These are phyloP conservation scores for Mucor plumbeus DNA, from an alignment of 371 early-diverging fungal species.

Conservation along the genomic window DNA sequence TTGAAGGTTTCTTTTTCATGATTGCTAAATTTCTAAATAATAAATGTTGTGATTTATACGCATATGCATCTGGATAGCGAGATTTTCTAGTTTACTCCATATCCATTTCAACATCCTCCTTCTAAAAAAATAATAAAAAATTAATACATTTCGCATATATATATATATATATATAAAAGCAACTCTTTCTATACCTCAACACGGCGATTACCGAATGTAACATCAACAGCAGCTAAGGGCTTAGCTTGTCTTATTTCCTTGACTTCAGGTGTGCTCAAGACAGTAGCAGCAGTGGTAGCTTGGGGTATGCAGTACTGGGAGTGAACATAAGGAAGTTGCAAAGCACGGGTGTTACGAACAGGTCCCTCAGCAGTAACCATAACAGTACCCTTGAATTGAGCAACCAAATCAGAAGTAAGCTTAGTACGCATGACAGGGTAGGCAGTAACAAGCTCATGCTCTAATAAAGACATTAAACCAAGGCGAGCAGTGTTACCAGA, in stretches of 20 bases:
- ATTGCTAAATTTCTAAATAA: background rate
- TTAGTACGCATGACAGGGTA: constrained; percentile 76
- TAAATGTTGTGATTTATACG: background rate
- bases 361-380: constrained; percentile 79
- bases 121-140: constrained; percentile 16
- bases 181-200: too few relatives aligned
- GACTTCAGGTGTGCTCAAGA: constrained; percentile 47
- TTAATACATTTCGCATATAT: background rate
- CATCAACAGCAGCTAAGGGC: constrained; percentile 26
- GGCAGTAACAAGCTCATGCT: constrained; percentile 76
- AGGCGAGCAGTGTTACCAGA: constrained; percentile 83
- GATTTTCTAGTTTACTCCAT: constrained; percentile 26
- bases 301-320: constrained; percentile 67
- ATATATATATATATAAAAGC: too few relatives aligned
- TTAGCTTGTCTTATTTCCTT: constrained; percentile 45
- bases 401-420: constrained; percentile 66
- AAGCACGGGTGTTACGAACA: constrained; percentile 68
- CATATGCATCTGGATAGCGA: background rate
- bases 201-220: constrained; percentile 47
- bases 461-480: constrained; percentile 84
- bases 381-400: constrained; percentile 89
- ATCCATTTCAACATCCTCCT: constrained; percentile 45
- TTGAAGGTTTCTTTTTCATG: background rate
- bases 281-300: constrained; percentile 44
- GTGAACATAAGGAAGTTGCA: constrained; percentile 73